A percentile compares a stretch with the other conserved stretches of the same genome.
Conservation (phyloP, 1,284 basidiomycete genomes). For the Fomitopsis palustris region DNA sequence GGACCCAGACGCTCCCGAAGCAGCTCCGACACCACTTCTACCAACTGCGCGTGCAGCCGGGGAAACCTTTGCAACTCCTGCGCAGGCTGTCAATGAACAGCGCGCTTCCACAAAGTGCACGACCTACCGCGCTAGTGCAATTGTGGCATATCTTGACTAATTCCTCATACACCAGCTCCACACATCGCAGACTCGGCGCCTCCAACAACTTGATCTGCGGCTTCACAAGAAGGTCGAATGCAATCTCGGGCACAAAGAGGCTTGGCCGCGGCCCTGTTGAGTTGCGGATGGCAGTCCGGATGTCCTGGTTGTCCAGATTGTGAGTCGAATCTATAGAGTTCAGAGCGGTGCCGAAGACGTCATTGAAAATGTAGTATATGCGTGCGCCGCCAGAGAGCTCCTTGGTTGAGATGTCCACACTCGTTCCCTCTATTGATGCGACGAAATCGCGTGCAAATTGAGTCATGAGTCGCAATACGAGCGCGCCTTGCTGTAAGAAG, state of each 20-base stretch:
- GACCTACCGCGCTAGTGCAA: conserved; percentile 81
- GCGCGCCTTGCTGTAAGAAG: conserved; percentile 65
- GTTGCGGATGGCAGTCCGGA: conserved; percentile 97
- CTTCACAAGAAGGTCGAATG: conserved; percentile 97
- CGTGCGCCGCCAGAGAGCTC: conserved; percentile 97
- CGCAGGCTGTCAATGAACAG: neutral
- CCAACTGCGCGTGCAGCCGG: conserved; percentile 86
- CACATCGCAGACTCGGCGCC: conserved; percentile 90
- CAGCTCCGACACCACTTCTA: conserved; percentile 97
- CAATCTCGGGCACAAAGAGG: conserved; percentile 95
- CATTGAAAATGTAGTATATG: conserved; percentile 99
- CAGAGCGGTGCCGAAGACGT: conserved; percentile 93
- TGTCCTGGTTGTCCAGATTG: conserved; percentile 92
- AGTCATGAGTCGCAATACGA: conserved; percentile 96
- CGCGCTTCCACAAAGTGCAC: neutral
- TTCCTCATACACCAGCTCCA: conserved; percentile 98
- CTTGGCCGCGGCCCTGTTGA: conserved; percentile 96
- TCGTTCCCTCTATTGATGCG: conserved; percentile 97
- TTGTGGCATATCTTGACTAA: conserved; percentile 99
- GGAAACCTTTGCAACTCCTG: conserved; percentile 99
- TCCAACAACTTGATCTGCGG: conserved; percentile 98
- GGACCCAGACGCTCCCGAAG: conserved; percentile 94
- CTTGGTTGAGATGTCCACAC: conserved; percentile 95
- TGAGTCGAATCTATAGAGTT: conserved; percentile 88
- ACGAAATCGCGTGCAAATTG: conserved; percentile 98